phyloP scores from a whole-genome alignment of 148 eudicot species.

The Vaccinium myrtillus region DNA sequence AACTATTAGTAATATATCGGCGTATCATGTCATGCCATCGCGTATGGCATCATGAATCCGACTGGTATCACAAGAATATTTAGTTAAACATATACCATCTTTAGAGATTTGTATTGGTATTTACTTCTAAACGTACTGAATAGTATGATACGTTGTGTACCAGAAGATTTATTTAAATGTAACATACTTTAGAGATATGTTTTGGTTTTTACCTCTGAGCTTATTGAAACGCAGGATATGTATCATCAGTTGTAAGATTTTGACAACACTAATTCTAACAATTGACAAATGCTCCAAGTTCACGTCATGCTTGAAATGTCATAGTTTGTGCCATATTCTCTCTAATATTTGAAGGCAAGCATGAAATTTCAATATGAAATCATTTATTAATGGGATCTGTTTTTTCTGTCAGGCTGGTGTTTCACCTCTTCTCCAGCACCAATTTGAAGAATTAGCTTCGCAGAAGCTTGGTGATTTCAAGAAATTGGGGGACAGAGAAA shows the following conservation, averaged over 20 bases:
- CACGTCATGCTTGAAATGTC: not conserved
- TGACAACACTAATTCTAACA: not conserved
- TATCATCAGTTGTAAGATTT: not conserved
- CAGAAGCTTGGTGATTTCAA: conserved; percentile 36
- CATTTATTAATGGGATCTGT: not conserved
- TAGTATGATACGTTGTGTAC: not conserved
- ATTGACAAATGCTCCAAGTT: not conserved
- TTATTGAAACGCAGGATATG: not conserved
- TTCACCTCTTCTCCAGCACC: conserved; percentile 70
- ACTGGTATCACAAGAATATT: not conserved
- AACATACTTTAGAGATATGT: not conserved
- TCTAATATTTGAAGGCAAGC: not conserved
- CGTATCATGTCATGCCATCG: not conserved
- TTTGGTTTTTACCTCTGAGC: not conserved
- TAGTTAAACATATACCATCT: not conserved
- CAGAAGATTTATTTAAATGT: not conserved
- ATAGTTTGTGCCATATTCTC: not conserved
- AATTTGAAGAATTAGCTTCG: conserved; percentile 67
- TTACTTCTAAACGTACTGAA: not conserved
- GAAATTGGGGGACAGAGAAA: conserved; percentile 29
- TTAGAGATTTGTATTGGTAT: not conserved
- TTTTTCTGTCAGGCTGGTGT: conserved; percentile 66
- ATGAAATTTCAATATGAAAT: not conserved
- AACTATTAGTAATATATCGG: not conserved
- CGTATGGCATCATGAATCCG: not conserved